These are phyloP conservation scores for Nitzschia sp. DNA, from an alignment of 108 stramenopile genomes.

Conservation along the genomic window DNA sequence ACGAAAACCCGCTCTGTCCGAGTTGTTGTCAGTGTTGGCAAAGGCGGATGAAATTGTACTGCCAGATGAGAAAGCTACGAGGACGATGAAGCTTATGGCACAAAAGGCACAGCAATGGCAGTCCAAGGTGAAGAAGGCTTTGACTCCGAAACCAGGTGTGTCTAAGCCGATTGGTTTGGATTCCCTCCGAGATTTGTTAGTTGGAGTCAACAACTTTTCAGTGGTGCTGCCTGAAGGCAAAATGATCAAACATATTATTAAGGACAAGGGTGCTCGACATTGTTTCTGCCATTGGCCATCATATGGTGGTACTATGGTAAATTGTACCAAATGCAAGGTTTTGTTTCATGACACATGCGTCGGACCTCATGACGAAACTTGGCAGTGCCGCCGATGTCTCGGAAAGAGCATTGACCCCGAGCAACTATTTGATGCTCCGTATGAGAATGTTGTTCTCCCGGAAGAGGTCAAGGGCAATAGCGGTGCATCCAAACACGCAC, in stretches of 20 bases:
- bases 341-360: slow-evolving; percentile 90
- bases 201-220: slow-evolving; percentile 7
- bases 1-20: slow-evolving; percentile 50
- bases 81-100: slow-evolving; percentile 58
- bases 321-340: slow-evolving; percentile 78
- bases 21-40: slow-evolving; percentile 48
- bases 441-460: neutral
- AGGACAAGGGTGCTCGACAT: slow-evolving; percentile 62
- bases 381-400: slow-evolving; percentile 61
- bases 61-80: slow-evolving; percentile 66
- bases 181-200: slow-evolving; percentile 45
- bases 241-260: slow-evolving; percentile 59
- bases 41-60: slow-evolving; percentile 45
- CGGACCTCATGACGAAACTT: slow-evolving; percentile 46
- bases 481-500: slow-evolving; percentile 61
- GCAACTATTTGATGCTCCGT: neutral
- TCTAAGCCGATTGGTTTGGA: slow-evolving; percentile 43
- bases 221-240: slow-evolving; percentile 18
- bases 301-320: slow-evolving; percentile 86
- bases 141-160: slow-evolving; percentile 51
- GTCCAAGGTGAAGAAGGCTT: slow-evolving; percentile 53
- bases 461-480: slow-evolving; percentile 6
- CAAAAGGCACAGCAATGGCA: slow-evolving; percentile 59
- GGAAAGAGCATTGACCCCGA: slow-evolving; percentile 13
- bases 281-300: slow-evolving; percentile 76